A percentile compares a stretch with the other conserved stretches of the same genome.
These are phyloP conservation scores for Xylaria digitata DNA, from an alignment of 2,329 filamentous ascomycete genomes.

Conservation along the genomic window DNA sequence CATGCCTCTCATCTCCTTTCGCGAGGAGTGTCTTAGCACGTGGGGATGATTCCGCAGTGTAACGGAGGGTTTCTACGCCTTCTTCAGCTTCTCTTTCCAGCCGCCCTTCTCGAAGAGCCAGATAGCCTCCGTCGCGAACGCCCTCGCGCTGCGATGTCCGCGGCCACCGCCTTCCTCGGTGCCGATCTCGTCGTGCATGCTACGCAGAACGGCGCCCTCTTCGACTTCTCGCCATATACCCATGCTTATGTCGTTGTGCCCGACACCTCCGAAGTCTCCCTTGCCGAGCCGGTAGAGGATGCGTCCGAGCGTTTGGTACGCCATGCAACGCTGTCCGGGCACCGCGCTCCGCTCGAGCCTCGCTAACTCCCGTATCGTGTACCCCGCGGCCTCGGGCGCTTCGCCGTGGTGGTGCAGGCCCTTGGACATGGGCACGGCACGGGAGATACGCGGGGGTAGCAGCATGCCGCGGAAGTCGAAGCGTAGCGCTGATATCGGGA, in stretches of 20 bases:
- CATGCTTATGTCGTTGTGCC: constrained; percentile 72
- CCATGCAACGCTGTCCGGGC: constrained; percentile 87
- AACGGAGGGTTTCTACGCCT: constrained; percentile 53
- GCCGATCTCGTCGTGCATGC: constrained; percentile 78
- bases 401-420: constrained; percentile 95
- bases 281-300: constrained; percentile 84
- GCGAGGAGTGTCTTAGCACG: neutral
- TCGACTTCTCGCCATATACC: constrained; percentile 87
- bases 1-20: too few relatives aligned
- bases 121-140: constrained; percentile 88
- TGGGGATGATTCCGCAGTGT: neutral
- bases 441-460: constrained; percentile 79
- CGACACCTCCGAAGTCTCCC: constrained; percentile 76
- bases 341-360: constrained; percentile 83
- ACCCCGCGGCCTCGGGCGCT: constrained; percentile 92
- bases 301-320: constrained; percentile 89
- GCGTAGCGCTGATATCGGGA: constrained; percentile 81
- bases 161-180: constrained; percentile 70
- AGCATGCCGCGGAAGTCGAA: constrained; percentile 89
- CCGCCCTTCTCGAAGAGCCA: constrained; percentile 84
- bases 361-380: constrained; percentile 89
- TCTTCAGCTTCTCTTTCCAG: constrained; percentile 70
- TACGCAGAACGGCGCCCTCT: constrained; percentile 80
- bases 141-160: constrained; percentile 81
- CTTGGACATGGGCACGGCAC: constrained; percentile 78